These are phyloP conservation scores for Seminavis robusta DNA, from an alignment of 108 stramenopile species.

Conservation along the genomic window DNA sequence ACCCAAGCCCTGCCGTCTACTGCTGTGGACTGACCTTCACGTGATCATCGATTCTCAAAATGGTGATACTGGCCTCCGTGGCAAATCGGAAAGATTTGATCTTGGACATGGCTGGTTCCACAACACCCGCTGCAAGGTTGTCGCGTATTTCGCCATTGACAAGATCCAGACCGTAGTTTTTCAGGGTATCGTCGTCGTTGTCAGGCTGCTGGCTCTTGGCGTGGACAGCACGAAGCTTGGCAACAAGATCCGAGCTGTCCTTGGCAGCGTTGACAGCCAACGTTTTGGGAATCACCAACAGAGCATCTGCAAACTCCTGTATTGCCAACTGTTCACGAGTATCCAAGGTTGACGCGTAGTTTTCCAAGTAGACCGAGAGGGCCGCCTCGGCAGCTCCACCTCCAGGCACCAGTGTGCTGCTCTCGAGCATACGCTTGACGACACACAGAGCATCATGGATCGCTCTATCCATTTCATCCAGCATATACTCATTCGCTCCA, in stretches of 20 bases:
- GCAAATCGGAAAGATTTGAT: slow-evolving; percentile 99
- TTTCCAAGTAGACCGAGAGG: slow-evolving; percentile 91
- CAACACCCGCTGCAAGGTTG: slow-evolving; percentile 94
- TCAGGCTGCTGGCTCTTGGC: slow-evolving; percentile 61
- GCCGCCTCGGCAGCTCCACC: slow-evolving; percentile 99
- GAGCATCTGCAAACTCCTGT: slow-evolving; percentile 96
- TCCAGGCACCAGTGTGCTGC: slow-evolving; percentile 94
- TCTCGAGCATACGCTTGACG: slow-evolving; percentile 97
- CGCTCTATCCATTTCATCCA: slow-evolving; percentile 99
- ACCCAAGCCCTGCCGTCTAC: neutral
- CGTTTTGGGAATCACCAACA: slow-evolving; percentile 98
- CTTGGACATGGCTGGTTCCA: slow-evolving; percentile 99
- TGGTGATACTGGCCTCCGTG: slow-evolving; percentile 98
- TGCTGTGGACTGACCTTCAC: slow-evolving; percentile 50
- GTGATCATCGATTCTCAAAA: slow-evolving; percentile 97
- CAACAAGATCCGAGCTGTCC: slow-evolving; percentile 98
- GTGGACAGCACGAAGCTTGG: slow-evolving; percentile 92
- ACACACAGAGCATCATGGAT: slow-evolving; percentile 97
- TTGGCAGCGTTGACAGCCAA: slow-evolving; percentile 98
- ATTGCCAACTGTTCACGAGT: slow-evolving; percentile 98
- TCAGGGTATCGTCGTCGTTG: slow-evolving; percentile 39
- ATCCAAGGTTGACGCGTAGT: slow-evolving; percentile 90
- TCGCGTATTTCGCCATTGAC: slow-evolving; percentile 85
- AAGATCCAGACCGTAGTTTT: slow-evolving; percentile 90
- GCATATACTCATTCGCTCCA: slow-evolving; percentile 99